phyloP scores from a whole-genome alignment of 257 asterid species.

The Rehmannia glutinosa region DNA sequence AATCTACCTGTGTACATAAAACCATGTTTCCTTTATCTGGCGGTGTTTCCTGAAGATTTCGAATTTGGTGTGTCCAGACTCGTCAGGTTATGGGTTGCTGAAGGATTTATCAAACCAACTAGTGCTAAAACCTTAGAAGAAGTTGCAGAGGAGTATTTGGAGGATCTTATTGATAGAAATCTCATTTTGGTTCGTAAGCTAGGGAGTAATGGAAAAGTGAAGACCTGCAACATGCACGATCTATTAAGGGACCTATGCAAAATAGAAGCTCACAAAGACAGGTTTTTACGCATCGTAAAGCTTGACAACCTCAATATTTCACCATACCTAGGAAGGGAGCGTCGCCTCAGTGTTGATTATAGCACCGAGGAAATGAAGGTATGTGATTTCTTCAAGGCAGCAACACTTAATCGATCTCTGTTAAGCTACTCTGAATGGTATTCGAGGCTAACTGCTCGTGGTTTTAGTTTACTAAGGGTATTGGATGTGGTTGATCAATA shows the following conservation, averaged over 20 bases:
- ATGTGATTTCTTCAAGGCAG: no score
- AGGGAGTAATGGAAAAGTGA: background rate
- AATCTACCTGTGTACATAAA: constrained; percentile 11
- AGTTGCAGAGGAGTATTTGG: background rate
- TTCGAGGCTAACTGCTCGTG: background rate
- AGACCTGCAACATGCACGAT: constrained; percentile 9
- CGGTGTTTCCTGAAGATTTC: background rate
- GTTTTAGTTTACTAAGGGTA: background rate
- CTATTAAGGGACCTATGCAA: constrained; percentile 2
- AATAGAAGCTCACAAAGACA: background rate
- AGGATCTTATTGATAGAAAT: constrained; percentile 12
- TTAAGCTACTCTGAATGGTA: background rate
- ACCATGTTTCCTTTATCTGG: constrained; percentile 3
- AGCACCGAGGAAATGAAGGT: background rate
- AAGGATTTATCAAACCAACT: background rate
- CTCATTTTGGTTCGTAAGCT: background rate
- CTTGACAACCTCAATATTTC: background rate
- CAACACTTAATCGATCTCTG: background rate
- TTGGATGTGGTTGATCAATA: background rate
- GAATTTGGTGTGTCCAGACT: background rate
- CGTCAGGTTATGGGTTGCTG: constrained; percentile 10
- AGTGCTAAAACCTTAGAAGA: background rate
- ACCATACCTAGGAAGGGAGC: background rate
- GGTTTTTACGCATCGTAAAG: background rate
- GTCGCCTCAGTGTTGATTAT: background rate